Base-by-base conservation (phyloP, 2,329 filamentous ascomycete genomes). In the Paecilomyces niveus region DNA sequence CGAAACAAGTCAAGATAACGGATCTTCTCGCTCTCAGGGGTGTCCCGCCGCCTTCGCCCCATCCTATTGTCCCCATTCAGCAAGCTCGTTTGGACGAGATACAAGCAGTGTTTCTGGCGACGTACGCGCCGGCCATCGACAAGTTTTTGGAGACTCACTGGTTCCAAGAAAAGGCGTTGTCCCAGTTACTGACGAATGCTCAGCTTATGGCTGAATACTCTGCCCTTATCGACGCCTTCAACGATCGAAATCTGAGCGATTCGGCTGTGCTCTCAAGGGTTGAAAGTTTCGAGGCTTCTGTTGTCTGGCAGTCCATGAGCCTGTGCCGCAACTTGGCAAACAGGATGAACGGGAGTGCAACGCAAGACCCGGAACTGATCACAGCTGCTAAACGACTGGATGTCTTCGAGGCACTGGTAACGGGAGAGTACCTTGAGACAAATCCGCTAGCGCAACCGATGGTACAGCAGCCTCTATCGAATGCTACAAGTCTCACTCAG, bases 141-240 rank as follows among this genome's bases (percentile, higher is more conserved):
- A 83, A 83, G 54, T 87, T 94, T 62, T 83, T 95, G 62, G 92
- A 97, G 72, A 89, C 90, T 6, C 82, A 81, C 29, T 97, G 92
- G 92, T 97, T 90, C 75, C 84, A 78, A 26, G 76, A 75, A 39
- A 80, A 80, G 63, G 83, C 81, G 57, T 76, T 82, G 57, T 71
- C 70, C n/a, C 74, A 80, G 56, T 73, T 89, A 1, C 74, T 85
- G 59, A 74, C 73, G 35, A 81, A 89, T 68, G 75, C 79, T 29
- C 75, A 78, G 29, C 76, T 90, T n/a, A 79, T 88, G 64, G 84
- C 86, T 56, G 83, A 87, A 61, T 84, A 92, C 69, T 82, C 83
- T 5, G 81, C 83, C 15, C 87, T 92, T 64, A 79, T 92, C 50
- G 72, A 76, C 57, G 72, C 71, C 0, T 76, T 77, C 62, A 74